Base-by-base conservation (phyloP, 2,329 filamentous ascomycete genomes). In the Fusarium sp. region DNA sequence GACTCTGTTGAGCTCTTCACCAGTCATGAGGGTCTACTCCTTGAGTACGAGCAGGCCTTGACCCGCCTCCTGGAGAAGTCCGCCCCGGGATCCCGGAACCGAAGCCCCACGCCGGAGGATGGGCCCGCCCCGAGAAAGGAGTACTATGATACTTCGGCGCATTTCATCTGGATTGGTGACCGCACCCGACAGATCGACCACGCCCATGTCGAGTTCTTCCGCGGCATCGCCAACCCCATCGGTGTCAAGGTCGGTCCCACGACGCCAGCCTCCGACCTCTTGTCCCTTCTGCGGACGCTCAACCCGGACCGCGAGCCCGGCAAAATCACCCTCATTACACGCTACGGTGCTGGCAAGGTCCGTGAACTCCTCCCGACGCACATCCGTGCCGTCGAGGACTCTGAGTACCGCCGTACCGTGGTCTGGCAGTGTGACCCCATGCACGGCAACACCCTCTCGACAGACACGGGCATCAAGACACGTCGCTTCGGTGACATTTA, bases 351-450 rank as follows among this genome's bases (percentile, higher is more conserved):
- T 18, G 85, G 86, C 47, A 93, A 93, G 76, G 94, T 99, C 47
- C 87, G 90, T 59, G 84, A 89, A 6, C 90, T 97, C 72, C 89
- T 99, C 1, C 94, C 95, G 0, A 87, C 86, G 10, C 96, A 98
- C 83, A 98, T 99, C 81, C 91, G 93, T 76, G 94, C 94, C 40
- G 96, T 99, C 29, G 93, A 96, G 82, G 88, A 88, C 77, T 95
- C 93, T 66, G 94, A 92, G 83, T 91, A 90, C 83, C 82, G 82
- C 56, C 83, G 86, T 60, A 84, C 83, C 24, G 94, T 97, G 5
- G 94, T 98, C 77, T 98, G 96, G 96, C 96, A 98, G 85, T 98
- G 96, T 84, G 96, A 99, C 84, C 96, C 96, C 24, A 99, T 99
- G 96, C 96, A 99, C 84, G 96, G 96, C 72, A 93, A 93, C 84